These are phyloP conservation scores for Calonectria pseudoturangicola DNA, from an alignment of 2,329 filamentous ascomycete species.

Conservation along the genomic window DNA sequence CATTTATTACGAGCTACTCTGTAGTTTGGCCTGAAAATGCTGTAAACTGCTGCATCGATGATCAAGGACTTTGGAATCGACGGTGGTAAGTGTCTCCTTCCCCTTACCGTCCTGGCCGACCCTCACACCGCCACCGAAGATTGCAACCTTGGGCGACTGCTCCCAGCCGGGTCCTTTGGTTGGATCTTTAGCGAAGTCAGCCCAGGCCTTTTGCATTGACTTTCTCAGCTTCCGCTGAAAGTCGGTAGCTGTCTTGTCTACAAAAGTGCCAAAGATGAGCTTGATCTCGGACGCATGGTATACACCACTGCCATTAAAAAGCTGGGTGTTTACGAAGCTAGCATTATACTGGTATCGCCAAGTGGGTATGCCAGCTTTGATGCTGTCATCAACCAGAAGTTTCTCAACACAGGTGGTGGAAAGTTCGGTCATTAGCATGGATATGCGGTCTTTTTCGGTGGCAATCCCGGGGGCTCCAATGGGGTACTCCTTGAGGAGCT, in stretches of 20 bases:
- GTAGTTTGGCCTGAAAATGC: not conserved
- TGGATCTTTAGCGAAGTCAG: not conserved
- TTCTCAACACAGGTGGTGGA: not conserved
- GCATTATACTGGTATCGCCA: not conserved
- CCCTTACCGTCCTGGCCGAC: not conserved
- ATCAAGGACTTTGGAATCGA: not conserved
- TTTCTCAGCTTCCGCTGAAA: not conserved
- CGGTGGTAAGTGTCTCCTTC: not conserved
- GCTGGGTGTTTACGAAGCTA: not conserved
- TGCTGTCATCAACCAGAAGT: not conserved
- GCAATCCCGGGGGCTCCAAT: not conserved
- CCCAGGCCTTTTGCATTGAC: not conserved
- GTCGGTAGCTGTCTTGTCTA: not conserved
- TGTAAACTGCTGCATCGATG: not conserved
- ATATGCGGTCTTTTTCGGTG: not conserved
- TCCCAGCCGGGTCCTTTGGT: not conserved
- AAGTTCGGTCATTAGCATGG: not conserved
- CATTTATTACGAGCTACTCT: not conserved
- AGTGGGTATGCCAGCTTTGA: not conserved
- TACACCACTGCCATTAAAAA: not conserved
- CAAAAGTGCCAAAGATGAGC: not conserved
- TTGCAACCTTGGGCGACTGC: not conserved
- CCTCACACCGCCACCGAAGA: not conserved
- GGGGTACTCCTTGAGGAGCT: not conserved
- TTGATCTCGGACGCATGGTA: not conserved